A percentile compares a stretch with the other conserved stretches of the same genome.
Evolutionary conservation across 1,139 yeast genomes (phyloP).

Genomic region (Barnettozyma hawaiiensis): DNA sequence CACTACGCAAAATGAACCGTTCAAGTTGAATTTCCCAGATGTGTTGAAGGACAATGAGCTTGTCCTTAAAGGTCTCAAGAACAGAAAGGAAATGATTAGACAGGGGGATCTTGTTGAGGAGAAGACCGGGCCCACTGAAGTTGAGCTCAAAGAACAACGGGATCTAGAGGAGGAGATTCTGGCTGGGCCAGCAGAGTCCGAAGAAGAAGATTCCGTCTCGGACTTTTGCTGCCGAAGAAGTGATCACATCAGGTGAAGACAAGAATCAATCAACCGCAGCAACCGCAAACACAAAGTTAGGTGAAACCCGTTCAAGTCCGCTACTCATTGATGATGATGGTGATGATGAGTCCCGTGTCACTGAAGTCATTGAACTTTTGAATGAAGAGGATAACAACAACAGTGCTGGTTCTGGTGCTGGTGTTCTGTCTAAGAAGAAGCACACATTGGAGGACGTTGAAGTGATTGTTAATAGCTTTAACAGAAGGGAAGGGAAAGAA

Average conservation of each 20-base stretch:
- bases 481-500: neutral
- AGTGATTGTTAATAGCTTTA: neutral
- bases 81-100: constrained; percentile 9
- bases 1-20: constrained; percentile 35
- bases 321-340: neutral
- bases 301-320: neutral
- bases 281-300: neutral
- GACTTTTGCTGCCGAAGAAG: neutral
- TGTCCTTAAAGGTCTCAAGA: constrained; percentile 4
- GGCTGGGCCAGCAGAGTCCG: constrained; percentile 1
- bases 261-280: constrained; percentile 1
- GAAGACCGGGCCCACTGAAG: constrained; percentile 4
- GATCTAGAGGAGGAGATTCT: neutral
- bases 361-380: neutral
- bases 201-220: neutral
- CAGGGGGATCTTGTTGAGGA: constrained; percentile 8
- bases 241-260: constrained; percentile 6
- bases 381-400: neutral
- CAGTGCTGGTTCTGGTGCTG: too few species aligned
- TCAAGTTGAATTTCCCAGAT: constrained; percentile 63
- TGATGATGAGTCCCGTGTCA: too few species aligned
- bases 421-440: constrained; percentile 2
- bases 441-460: constrained; percentile 4
- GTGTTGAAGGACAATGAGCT: constrained; percentile 40
- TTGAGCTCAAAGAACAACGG: constrained; percentile 4